Evolutionary conservation across 192 early-diverging fungal genomes (phyloP).

Genomic region (Coemansia biformis): DNA sequence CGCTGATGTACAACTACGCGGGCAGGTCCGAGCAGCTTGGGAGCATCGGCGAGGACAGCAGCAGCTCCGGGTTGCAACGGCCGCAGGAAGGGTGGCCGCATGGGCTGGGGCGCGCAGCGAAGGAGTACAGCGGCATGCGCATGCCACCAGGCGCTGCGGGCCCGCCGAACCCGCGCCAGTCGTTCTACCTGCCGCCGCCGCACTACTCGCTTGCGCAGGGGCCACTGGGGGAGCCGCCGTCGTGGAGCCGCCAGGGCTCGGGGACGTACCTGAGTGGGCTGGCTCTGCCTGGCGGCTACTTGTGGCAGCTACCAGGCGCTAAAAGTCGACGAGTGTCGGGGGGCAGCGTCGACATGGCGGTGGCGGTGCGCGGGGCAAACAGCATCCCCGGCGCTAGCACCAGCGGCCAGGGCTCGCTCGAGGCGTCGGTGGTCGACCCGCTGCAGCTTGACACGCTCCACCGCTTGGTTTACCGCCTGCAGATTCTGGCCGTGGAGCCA

Average conservation of each 20-base stretch:
- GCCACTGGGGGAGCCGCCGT: background rate
- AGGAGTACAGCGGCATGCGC: slow-evolving; percentile 7
- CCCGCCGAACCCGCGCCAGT: slow-evolving; percentile 11
- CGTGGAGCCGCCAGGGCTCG: slow-evolving; percentile 39
- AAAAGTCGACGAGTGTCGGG: slow-evolving; percentile 20
- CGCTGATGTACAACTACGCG: slow-evolving; percentile 27
- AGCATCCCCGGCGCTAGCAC: background rate
- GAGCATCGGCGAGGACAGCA: slow-evolving; percentile 41
- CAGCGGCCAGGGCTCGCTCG: slow-evolving; percentile 1
- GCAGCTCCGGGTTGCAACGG: slow-evolving; percentile 2
- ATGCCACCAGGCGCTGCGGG: background rate
- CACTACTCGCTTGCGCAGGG: slow-evolving; percentile 22
- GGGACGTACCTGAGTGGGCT: slow-evolving; percentile 15
- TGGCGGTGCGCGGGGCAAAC: slow-evolving; percentile 10
- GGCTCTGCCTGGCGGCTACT: slow-evolving; percentile 7
- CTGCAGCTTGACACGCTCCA: slow-evolving; percentile 34
- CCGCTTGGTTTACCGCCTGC: slow-evolving; percentile 34
- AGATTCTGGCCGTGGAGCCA: slow-evolving; percentile 37
- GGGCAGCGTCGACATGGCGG: slow-evolving; percentile 20
- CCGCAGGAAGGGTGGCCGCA: slow-evolving; percentile 1
- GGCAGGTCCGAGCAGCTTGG: slow-evolving; percentile 22
- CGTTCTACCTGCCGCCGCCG: slow-evolving; percentile 27
- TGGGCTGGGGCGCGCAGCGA: slow-evolving; percentile 4
- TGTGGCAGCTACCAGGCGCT: slow-evolving; percentile 7
- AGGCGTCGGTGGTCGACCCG: slow-evolving; percentile 6